Base-by-base conservation (phyloP, 352 stramenopile species). In the Albugo candida region DNA sequence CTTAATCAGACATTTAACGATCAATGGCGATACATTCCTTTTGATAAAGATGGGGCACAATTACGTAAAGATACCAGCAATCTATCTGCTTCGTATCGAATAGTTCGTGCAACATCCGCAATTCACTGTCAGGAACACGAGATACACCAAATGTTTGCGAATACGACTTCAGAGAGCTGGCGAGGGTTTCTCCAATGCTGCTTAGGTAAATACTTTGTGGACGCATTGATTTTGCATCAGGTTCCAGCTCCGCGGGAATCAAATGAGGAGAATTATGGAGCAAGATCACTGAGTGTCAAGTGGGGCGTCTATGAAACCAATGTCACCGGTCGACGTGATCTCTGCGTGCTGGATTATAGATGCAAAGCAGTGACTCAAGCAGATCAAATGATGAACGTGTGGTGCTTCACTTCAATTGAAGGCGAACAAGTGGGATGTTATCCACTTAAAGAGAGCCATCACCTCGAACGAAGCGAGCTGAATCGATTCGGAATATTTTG, bases 61-160 rank as follows among this genome's bases (percentile, higher is more conserved):
- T 70, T 83, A 42, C 68, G 74, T 48, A 87, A 87, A 55, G 74
- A 87, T 58, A 87, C 74, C 38, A 79, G 60, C 54, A 83, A 87
- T 53, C 60, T 87, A 53, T 57, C 65, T 11, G 63, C 63, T 19
- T 83, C 69, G 17, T 81, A 63, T 41, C 67, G 70, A 21, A 61
- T 78, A 44, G 68, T 87, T 41, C 74, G 74, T 40, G 66, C 69
- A 42, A 65, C 71, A 19, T 73, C 72, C 5, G 69, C 83, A 44
- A 60, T 87, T 45, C 72, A 70, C 13, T 84, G 71, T 54, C 69
- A 81, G 44, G 65, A 81, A 45, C 64, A 82, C 48, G 74, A 87
- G 35, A 58, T 84, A n/a, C 73, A 77, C 45, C 69, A 79, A 47
- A 61, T 84, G 34, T 61, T 84, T 20, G 56, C 64, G 49, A 81